Percentiles rank a stretch among this genome's conserved stretches.
phyloP scores from a whole-genome alignment of 106 monocot genomes.

The Dioscorea dumetorum region DNA sequence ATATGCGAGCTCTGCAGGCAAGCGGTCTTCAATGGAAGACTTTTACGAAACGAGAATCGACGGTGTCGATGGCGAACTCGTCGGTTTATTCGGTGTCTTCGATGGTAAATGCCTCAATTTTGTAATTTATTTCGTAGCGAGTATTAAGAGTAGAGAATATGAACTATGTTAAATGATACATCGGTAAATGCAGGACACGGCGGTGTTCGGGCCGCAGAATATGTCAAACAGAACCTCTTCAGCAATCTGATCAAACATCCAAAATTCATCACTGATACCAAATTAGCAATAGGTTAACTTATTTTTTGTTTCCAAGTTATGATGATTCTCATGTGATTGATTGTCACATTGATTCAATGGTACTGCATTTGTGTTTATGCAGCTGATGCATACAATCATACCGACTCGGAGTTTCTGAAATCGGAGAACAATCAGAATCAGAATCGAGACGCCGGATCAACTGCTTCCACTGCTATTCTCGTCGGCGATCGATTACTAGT shows the following conservation, averaged over 20 bases:
- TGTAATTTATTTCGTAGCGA: no score
- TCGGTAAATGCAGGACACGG: conserved; percentile 38
- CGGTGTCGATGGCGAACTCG: conserved; percentile 41
- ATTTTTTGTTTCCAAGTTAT: neutral
- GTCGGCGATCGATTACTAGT: conserved; percentile 53
- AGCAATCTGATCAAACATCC: conserved; percentile 72
- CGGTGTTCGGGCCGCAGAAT: conserved; percentile 67
- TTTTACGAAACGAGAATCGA: conserved; percentile 46
- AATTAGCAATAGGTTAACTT: conserved; percentile 55
- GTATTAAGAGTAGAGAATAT: no score
- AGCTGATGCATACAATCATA: conserved; percentile 59
- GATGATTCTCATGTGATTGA: no score
- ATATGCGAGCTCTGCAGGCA: conserved; percentile 42
- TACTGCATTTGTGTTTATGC: conserved; percentile 7
- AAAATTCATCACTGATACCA: conserved; percentile 59
- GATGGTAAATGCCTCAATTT: conserved; percentile 22
- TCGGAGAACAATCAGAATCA: conserved; percentile 49
- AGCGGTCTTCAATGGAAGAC: conserved; percentile 51
- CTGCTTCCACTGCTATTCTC: conserved; percentile 71
- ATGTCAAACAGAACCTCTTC: conserved; percentile 62
- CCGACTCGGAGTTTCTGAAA: conserved; percentile 54
- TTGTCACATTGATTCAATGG: neutral
- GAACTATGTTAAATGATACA: no score
- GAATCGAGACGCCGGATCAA: conserved; percentile 57
- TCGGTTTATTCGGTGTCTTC: conserved; percentile 45